These are phyloP conservation scores for Sindora glabra DNA, from an alignment of 306 rosid species.

Conservation along the genomic window DNA sequence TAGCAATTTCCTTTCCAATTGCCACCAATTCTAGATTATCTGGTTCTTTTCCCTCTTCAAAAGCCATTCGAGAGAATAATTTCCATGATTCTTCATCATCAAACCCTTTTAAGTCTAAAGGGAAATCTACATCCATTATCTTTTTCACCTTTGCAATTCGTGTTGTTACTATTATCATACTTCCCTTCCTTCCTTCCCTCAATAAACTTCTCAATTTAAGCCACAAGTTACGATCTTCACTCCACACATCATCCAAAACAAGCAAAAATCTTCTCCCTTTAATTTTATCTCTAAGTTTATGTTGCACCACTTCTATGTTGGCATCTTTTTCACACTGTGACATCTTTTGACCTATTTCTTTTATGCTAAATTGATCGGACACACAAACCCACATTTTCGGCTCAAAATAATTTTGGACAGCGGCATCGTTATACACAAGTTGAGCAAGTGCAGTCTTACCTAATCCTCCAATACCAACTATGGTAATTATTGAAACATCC, in stretches of 20 bases:
- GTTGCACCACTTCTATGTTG: not conserved
- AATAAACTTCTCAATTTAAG: not conserved
- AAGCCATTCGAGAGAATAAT: not conserved
- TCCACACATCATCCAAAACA: conserved; percentile 2
- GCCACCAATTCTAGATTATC: not conserved
- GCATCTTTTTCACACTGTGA: not conserved
- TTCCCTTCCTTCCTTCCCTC: not conserved
- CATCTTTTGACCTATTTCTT: not conserved
- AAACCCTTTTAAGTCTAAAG: not conserved
- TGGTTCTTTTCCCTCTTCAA: not conserved
- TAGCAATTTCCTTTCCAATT: not conserved
- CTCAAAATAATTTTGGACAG: not conserved
- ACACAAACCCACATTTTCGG: not conserved
- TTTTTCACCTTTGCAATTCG: not conserved
- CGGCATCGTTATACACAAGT: not conserved
- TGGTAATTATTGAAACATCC: not conserved
- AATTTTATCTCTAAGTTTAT: not conserved
- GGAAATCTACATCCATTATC: not conserved
- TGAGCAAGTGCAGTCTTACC: conserved; percentile 10
- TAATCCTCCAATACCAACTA: not conserved
- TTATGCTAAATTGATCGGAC: not conserved
- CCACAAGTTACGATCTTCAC: not conserved
- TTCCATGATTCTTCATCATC: not conserved
- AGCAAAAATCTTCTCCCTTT: not conserved
- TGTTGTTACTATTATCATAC: conserved; percentile 3